phyloP scores from a whole-genome alignment of 108 stramenopile genomes.

The Nannochloropsis granulata region DNA sequence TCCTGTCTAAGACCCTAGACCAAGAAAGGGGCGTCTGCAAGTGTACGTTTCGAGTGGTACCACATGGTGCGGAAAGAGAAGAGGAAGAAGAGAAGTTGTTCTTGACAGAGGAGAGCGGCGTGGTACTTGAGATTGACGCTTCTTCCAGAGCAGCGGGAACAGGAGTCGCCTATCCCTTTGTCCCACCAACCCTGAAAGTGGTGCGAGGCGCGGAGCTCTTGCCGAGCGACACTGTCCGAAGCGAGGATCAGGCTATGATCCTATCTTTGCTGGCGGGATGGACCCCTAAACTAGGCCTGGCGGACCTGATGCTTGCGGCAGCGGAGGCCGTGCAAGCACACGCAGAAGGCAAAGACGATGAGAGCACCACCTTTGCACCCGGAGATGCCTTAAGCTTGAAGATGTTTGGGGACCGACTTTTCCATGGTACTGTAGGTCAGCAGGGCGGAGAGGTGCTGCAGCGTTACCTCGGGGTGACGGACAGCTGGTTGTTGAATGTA shows the following conservation, averaged over 20 bases:
- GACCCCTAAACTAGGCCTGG: background rate
- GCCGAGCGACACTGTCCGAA: background rate
- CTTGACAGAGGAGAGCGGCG: background rate
- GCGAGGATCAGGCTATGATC: background rate
- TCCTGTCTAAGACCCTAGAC: background rate
- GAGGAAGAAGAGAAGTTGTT: background rate
- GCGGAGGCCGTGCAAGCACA: background rate
- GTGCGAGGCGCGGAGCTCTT: background rate
- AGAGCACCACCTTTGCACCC: background rate
- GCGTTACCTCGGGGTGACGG: background rate
- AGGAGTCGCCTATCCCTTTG: background rate
- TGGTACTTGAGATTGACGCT: background rate
- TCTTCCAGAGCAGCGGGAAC: background rate
- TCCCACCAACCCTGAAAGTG: background rate
- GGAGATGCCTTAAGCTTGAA: background rate
- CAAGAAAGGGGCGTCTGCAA: background rate
- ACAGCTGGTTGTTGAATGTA: background rate
- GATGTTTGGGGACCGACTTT: background rate
- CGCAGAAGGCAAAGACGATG: background rate
- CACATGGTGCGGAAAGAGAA: background rate
- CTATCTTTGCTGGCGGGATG: background rate
- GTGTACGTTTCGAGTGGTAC: background rate
- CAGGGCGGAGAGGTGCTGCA: background rate
- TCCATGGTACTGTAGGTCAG: background rate
- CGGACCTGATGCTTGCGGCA: background rate